phyloP scores from a whole-genome alignment of 2,329 filamentous ascomycete species.

The Colletotrichum liriopes region DNA sequence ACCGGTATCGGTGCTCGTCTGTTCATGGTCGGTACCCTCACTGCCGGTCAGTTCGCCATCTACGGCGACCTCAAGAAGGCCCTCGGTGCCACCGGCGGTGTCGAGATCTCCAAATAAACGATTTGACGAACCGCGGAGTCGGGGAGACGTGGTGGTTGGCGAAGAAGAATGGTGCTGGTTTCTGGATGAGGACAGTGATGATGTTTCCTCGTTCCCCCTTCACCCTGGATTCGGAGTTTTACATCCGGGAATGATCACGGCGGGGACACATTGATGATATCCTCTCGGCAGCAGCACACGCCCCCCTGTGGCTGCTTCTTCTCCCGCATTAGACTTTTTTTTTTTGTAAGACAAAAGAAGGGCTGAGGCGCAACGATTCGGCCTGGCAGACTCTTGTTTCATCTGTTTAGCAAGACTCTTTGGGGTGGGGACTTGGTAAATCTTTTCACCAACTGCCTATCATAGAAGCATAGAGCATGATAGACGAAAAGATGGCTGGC shows the following conservation, averaged over 20 bases:
- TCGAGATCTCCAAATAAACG: slow-evolving; percentile 74
- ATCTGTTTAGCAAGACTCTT: slow-evolving; percentile 36
- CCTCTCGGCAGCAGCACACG: slow-evolving; percentile 28
- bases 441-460: slow-evolving; percentile 44
- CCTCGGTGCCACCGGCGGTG: slow-evolving; percentile 81
- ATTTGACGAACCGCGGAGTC: slow-evolving; percentile 7
- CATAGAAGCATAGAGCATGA: slow-evolving; percentile 46
- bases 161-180: slow-evolving; percentile 35
- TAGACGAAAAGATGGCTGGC: slow-evolving; percentile 44
- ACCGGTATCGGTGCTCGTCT: slow-evolving; percentile 83
- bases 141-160: slow-evolving; percentile 16
- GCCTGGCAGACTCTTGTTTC: slow-evolving; percentile 37
- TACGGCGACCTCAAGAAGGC: slow-evolving; percentile 78
- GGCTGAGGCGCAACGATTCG: slow-evolving; percentile 36
- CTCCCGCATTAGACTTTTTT: slow-evolving; percentile 20
- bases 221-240: slow-evolving; percentile 28
- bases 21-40: slow-evolving; percentile 78
- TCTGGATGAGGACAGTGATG: slow-evolving; percentile 27
- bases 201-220: slow-evolving; percentile 4
- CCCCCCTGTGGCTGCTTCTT: slow-evolving; percentile 12
- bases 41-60: slow-evolving; percentile 89
- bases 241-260: slow-evolving; percentile 28
- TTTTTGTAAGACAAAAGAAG: slow-evolving; percentile 30
- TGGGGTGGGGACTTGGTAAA: slow-evolving; percentile 38
- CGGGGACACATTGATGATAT: slow-evolving; percentile 37